Base-by-base conservation (phyloP, 1,284 basidiomycete species). In the Ganoderma lucidum region DNA sequence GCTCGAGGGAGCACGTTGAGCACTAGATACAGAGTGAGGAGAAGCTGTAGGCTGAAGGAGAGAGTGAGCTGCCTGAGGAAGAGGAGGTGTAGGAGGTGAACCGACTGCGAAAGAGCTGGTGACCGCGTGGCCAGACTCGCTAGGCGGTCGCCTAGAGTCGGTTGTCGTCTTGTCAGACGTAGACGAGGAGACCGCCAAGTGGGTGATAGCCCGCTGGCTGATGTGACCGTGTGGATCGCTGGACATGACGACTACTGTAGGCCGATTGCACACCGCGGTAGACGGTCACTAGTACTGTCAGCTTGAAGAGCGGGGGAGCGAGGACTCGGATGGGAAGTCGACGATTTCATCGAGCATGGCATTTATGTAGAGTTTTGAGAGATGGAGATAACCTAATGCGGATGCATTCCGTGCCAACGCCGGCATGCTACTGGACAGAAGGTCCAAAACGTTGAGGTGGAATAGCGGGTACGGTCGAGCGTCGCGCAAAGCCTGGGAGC, bases 61-160 rank as follows among this genome's bases (percentile, higher is more conserved):
- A 17, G n/a, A 8, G 23, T 61, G 28, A 28, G n/a, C 37, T 19
- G 15, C 35, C 35, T 35, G 37, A 59, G 19, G 35, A 23, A 59
- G 35, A 6, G 67, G 23, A 42, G 56, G 68, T 28, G 59, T 58
- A 28, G 5, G 9, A n/a, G 39, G 28, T 61, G 59, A 30, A 30
- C 59, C 10, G n/a, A 37, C 58, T 9, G 59, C 42, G 12, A n/a
- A 17, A 12, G 59, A 42, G 15, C 59, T 41, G 28, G n/a, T n/a
- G 19, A 3, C n/a, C 14, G 39, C 39, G 59, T 56, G 53, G 53
- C 8, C 32, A 32, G 41, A 9, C 28, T 61, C 12, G n/a, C 39
- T 61, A 30, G 59, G 39, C 59, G 59, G 41, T 42, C 39, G 59
- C 59, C 12, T 42, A 61, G n/a, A 19, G 19, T 8, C 56, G 37